phyloP scores from a whole-genome alignment of 805 yeast species.

The Saccharomycopsis javanensis region DNA sequence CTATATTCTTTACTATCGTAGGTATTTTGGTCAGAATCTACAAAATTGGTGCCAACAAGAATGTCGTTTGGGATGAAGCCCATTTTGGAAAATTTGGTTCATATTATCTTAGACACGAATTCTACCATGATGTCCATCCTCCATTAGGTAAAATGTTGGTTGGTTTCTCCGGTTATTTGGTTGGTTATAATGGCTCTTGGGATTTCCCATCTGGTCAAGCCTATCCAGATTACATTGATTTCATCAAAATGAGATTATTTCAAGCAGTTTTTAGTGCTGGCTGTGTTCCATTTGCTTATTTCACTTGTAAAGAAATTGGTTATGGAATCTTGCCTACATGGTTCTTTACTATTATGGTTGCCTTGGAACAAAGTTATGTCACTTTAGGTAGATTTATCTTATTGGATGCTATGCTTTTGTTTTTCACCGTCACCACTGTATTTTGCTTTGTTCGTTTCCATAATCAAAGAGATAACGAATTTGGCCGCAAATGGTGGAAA shows the following conservation, averaged over 20 bases:
- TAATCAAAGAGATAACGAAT: conserved; percentile 38
- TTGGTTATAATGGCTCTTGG: conserved; percentile 83
- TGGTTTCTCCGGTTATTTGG: conserved; percentile 77
- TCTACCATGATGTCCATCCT: conserved; percentile 95
- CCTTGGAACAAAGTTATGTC: conserved; percentile 73
- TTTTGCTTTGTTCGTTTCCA: conserved; percentile 66
- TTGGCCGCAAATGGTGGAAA: conserved; percentile 82
- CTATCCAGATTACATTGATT: conserved; percentile 73
- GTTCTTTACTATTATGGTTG: conserved; percentile 70
- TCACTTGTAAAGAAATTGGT: conserved; percentile 68
- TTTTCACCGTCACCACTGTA: conserved; percentile 80
- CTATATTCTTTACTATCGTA: conserved; percentile 55
- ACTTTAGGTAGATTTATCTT: conserved; percentile 83
- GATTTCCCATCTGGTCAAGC: conserved; percentile 73
- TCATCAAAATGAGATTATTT: conserved; percentile 76
- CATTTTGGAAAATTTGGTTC: conserved; percentile 97
- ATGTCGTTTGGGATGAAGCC: conserved; percentile 96
- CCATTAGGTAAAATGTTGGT: conserved; percentile 92
- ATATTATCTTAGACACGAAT: conserved; percentile 77
- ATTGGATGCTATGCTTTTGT: conserved; percentile 82
- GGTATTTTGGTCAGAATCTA: conserved; percentile 71
- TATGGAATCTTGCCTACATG: conserved; percentile 63
- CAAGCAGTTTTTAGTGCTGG: conserved; percentile 76
- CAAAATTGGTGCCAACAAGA: conserved; percentile 56
- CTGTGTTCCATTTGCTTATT: conserved; percentile 82